Evolutionary conservation across 306 rosid genomes (phyloP), one percentile per base, ranked within the genome.

Genomic region (Vachellia pachyceras): DNA sequence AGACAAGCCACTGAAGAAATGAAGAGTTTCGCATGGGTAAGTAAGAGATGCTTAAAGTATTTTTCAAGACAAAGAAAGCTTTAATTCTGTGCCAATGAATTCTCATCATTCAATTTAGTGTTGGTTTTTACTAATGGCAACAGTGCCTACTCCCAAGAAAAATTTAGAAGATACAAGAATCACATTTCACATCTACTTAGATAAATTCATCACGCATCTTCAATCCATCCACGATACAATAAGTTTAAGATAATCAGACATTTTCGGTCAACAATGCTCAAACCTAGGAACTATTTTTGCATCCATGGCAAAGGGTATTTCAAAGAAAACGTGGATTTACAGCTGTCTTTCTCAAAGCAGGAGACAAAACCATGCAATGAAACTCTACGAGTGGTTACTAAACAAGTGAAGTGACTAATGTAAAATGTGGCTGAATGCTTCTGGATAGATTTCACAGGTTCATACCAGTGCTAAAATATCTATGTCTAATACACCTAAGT

Each of bases 1-100:
- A 96, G 85, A 88, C 99, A 96, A 81, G 99, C 99, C 94, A 96
- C 99, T 96, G 88, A 71, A 88, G 73, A 82, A 69, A 82, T 14
- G 18, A 87, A 87, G 46, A 44, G 52, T 72, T 83, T 49, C 72
- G 67, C 25, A 18, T 69, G 72, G 60, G 85, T 1, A 57, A 76
- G 78, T 84, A 70, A 86, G 54, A 84, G 60, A 75, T 79, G 72
- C 49, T 54, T 42, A 77, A 7, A 36, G 17, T 44, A 44, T 33
- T 60, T 39, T 17, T 39, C 25, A 55, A 78, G 77, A 9, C 5
- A 10, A 73, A 35, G 15, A 52, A 73, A 52, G 15, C 52, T 69
- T 69, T 22, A 74, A 74, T 74, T 37, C 12, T 1, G 36, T 6
- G 12, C 42, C 52, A 60, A 55, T 18, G 35, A 57, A 50, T 50